Percentiles rank a stretch among this genome's conserved stretches.
These are phyloP conservation scores for Podospora pseudoanserina DNA, from an alignment of 495 filamentous ascomycete genomes.

Conservation along the genomic window DNA sequence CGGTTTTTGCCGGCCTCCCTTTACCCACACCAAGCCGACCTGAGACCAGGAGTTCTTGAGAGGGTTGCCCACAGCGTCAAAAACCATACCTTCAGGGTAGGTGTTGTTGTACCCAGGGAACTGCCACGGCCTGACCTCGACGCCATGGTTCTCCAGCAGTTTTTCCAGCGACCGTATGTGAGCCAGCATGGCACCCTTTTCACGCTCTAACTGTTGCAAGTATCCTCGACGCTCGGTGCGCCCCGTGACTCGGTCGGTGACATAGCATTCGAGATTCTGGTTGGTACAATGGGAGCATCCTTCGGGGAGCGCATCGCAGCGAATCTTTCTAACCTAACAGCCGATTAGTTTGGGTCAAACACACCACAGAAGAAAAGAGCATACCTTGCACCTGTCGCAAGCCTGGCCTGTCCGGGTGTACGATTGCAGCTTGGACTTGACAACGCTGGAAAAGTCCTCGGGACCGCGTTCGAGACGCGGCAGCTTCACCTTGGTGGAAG, in stretches of 20 bases:
- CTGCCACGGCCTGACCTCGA: constrained; percentile 40
- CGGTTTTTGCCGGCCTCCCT: constrained; percentile 30
- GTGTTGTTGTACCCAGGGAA: constrained; percentile 29
- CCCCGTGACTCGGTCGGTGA: constrained; percentile 84
- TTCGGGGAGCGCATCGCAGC: constrained; percentile 68
- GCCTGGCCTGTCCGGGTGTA: constrained; percentile 77
- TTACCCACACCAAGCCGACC: constrained; percentile 49
- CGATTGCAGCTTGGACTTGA: constrained; percentile 60
- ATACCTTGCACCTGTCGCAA: constrained; percentile 82
- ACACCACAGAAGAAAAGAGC: not conserved
- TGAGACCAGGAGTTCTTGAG: constrained; percentile 42
- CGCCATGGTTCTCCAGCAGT: constrained; percentile 37
- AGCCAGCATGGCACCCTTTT: constrained; percentile 52
- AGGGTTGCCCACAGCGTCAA: constrained; percentile 30
- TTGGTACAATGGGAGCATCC: constrained; percentile 74
- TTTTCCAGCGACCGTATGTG: constrained; percentile 51
- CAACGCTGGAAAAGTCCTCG: constrained; percentile 64
- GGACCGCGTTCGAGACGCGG: constrained; percentile 46
- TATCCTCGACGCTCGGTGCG: constrained; percentile 75
- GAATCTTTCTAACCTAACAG: constrained; percentile 72
- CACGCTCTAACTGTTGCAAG: constrained; percentile 58
- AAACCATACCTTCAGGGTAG: constrained; percentile 29
- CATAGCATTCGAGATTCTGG: constrained; percentile 67
- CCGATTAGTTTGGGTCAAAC: constrained; percentile 9
- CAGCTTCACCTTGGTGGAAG: constrained; percentile 43